Conservation (phyloP, 345 rosid species). For the Clausena lansium region DNA sequence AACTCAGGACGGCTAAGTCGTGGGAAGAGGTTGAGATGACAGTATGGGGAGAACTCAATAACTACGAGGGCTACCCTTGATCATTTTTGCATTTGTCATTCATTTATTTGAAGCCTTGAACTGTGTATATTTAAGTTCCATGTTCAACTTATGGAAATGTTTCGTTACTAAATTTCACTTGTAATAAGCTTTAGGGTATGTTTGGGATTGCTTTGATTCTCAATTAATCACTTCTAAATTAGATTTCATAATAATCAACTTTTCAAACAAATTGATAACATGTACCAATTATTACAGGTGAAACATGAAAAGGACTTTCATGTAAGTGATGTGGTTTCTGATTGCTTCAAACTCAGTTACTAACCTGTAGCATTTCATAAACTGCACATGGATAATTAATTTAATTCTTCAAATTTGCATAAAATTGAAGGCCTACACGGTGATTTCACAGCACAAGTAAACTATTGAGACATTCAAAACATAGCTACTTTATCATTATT, state of each 20-base stretch:
- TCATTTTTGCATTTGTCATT: neutral
- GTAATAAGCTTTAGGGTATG: too few relatives aligned
- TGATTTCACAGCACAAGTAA: too few relatives aligned
- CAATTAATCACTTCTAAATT: too few relatives aligned
- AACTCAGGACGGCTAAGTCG: slow-evolving; percentile 53
- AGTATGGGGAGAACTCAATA: slow-evolving; percentile 79
- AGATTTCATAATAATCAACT: too few relatives aligned
- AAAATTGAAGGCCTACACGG: too few relatives aligned
- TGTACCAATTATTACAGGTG: too few relatives aligned
- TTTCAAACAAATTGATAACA: too few relatives aligned
- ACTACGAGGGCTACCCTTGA: slow-evolving; percentile 34
- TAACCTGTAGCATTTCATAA: neutral
- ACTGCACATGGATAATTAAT: neutral
- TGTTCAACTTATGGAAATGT: neutral
- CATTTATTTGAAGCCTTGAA: neutral
- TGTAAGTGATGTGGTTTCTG: neutral
- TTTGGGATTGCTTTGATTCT: too few relatives aligned
- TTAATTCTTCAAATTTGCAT: too few relatives aligned
- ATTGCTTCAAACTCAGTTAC: neutral
- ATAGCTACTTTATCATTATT: too few relatives aligned
- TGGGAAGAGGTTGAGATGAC: slow-evolving; percentile 86
- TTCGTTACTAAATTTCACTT: too few relatives aligned
- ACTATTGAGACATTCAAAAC: too few relatives aligned
- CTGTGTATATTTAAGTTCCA: neutral
- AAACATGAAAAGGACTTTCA: slow-evolving; percentile 1